phyloP scores from a whole-genome alignment of 2,329 filamentous ascomycete species.

The Emmonsia crescens region DNA sequence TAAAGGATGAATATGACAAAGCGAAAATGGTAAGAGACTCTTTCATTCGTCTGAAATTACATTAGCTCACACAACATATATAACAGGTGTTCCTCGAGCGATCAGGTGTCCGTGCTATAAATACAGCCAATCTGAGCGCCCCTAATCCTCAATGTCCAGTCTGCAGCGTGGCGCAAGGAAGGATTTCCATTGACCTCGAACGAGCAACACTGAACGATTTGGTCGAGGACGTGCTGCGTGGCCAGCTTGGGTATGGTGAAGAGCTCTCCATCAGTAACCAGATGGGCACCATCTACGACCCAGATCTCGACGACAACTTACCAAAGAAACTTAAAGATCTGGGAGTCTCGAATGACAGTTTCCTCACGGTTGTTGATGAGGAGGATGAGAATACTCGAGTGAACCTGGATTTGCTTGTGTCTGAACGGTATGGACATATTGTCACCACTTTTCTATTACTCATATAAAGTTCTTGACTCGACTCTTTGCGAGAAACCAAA shows the following conservation, averaged over 20 bases:
- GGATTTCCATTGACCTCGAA: slow-evolving; percentile 56
- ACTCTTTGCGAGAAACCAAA: background rate
- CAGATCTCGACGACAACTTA: slow-evolving; percentile 79
- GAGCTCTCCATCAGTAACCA: slow-evolving; percentile 72
- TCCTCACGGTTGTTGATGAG: slow-evolving; percentile 74
- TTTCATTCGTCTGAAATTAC: background rate
- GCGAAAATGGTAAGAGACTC: slow-evolving; percentile 56
- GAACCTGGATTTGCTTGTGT: slow-evolving; percentile 59
- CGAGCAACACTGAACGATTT: slow-evolving; percentile 68
- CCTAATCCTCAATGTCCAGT: slow-evolving; percentile 78
- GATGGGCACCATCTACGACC: slow-evolving; percentile 71
- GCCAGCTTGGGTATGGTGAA: slow-evolving; percentile 63
- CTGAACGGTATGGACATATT: slow-evolving; percentile 21
- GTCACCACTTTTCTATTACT: background rate
- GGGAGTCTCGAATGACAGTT: slow-evolving; percentile 60
- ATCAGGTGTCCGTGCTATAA: slow-evolving; percentile 48
- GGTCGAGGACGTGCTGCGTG: slow-evolving; percentile 61
- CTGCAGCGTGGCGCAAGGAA: slow-evolving; percentile 63
- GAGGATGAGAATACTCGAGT: slow-evolving; percentile 59
- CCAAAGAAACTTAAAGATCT: slow-evolving; percentile 67
- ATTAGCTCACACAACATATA: slow-evolving; percentile 1
- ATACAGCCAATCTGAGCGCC: slow-evolving; percentile 42
- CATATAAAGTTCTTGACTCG: background rate
- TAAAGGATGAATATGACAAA: slow-evolving; percentile 58
- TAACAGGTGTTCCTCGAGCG: slow-evolving; percentile 64